phyloP scores from a whole-genome alignment of 495 filamentous ascomycete species.

The Neurospora sp. region DNA sequence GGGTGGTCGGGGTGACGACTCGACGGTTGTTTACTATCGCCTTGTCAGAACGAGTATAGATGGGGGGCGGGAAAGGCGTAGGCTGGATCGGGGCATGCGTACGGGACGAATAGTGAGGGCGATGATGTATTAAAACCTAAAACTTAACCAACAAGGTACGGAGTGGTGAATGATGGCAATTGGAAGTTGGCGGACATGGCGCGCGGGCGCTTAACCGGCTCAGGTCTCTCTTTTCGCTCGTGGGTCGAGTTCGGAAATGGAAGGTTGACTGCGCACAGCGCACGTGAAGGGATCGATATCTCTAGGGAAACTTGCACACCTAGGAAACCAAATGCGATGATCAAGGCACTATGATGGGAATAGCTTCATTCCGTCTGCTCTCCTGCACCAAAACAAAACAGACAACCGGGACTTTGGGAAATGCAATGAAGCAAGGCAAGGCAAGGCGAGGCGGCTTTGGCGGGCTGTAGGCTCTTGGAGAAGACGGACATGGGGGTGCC shows the following conservation, averaged over 20 bases:
- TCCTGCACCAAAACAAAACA: background rate
- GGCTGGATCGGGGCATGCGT: background rate
- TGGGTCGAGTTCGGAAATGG: background rate
- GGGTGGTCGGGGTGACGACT: background rate
- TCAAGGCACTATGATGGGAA: background rate
- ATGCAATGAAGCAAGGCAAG: background rate
- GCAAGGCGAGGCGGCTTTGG: background rate
- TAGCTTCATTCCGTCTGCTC: conserved; percentile 1
- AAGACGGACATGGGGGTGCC: background rate
- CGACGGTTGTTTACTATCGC: conserved; percentile 1
- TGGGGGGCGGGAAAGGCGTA: background rate
- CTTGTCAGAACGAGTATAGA: background rate
- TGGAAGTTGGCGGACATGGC: background rate
- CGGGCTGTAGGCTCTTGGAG: background rate
- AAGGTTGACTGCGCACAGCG: conserved; percentile 5
- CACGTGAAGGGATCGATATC: background rate
- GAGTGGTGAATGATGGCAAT: background rate
- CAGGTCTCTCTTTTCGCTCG: background rate
- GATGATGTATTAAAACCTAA: background rate
- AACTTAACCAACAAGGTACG: background rate
- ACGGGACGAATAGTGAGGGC: background rate
- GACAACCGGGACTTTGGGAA: background rate
- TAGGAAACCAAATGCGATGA: background rate
- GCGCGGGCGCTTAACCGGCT: background rate
- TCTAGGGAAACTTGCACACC: background rate